Evolutionary conservation across 441 rosid genomes (phyloP), one percentile per base, ranked within the genome.

Genomic region (Euphorbia schlechtendalii): DNA sequence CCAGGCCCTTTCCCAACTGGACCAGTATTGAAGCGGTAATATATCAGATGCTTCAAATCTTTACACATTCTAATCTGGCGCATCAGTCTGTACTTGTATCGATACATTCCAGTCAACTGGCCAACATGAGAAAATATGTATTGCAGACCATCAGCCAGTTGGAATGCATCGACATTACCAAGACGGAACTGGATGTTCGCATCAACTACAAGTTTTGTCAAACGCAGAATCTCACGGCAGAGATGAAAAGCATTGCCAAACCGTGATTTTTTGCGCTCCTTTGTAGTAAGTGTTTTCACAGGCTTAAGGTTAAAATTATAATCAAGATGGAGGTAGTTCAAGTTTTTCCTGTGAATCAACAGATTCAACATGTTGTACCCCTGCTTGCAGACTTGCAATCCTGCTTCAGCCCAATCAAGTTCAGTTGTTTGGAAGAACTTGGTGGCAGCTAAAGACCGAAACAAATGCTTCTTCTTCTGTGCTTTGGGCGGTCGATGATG

Each of bases 401-500:
- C 99, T 5, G 89, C 99, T 84, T 93, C 99, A 65, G 90, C 93
- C 99, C 99, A 90, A 69, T 93, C 99, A 67, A 93, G 91, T 75
- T 93, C 99, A 15, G 99, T 93, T 12, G 92, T 86, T 75, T 90
- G 99, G 80, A 93, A 93, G 79, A 93, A 93, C 76, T 93, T 93
- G 1, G 99, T 93, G 45, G 97, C 97, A 61, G 86, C 95, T 51
- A 93, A 85, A 36, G 99, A 90, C 36, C 96, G 84, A 71, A 93
- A 90, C 81, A 93, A 77, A 78, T 90, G 97, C 77, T 93, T 93
- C 78, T 93, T 90, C 85, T 93, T 93, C 76, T 93, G 99, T 59
- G 99, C 97, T 80, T 93, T 93, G 22, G 99, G 99, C 32, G 99
- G 97, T 71, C 99, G 83, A 73, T 88, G 99, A 74, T 93, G 99